Evolutionary conservation across 2,329 filamentous ascomycete species (phyloP).

Genomic region (Metarhizium sp.): DNA sequence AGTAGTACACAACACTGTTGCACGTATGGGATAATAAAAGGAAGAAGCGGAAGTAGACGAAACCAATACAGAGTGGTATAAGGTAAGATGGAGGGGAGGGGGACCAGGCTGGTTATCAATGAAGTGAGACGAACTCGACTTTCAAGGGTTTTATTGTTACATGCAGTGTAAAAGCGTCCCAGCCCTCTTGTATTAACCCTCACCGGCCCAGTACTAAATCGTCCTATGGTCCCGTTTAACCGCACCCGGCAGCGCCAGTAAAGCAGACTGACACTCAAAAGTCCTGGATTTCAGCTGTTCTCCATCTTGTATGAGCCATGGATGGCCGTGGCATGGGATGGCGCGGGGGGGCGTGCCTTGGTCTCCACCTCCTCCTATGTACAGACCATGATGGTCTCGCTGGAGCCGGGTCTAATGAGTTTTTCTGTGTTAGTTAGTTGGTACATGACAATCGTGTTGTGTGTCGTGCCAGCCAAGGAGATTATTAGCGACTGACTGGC

Average conservation of each 20-base stretch:
- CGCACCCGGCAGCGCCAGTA: constrained; percentile 1
- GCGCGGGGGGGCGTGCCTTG: neutral
- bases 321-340: neutral
- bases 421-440: neutral
- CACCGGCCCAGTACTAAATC: constrained; percentile 1
- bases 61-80: neutral
- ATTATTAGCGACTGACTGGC: neutral
- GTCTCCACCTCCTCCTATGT: neutral
- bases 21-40: neutral
- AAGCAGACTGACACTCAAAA: neutral
- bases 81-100: neutral
- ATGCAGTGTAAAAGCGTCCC: constrained; percentile 7
- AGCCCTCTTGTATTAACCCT: constrained; percentile 10
- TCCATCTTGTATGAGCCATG: constrained; percentile 7
- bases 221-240: constrained; percentile 1
- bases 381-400: neutral
- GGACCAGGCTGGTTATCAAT: neutral
- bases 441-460: neutral
- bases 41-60: neutral
- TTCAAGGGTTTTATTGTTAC: neutral
- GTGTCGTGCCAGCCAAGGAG: neutral
- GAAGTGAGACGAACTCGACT: neutral
- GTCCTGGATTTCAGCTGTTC: constrained; percentile 6
- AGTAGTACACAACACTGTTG: neutral
- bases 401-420: neutral